Conservation (phyloP, 1,284 basidiomycete species). For the Melampsora americana region DNA sequence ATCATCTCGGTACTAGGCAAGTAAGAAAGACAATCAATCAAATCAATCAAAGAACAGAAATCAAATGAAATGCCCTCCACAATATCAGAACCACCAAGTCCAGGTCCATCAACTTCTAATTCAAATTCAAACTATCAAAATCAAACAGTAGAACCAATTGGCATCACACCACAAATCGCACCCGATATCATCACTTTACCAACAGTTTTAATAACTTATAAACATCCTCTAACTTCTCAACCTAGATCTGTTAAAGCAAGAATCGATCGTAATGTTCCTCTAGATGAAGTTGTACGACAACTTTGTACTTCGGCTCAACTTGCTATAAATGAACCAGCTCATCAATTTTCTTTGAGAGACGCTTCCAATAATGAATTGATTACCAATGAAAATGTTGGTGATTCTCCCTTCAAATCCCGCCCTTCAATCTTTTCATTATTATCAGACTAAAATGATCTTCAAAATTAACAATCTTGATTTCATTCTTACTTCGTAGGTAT, state of each 20-base stretch:
- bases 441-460: background rate
- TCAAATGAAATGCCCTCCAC: background rate
- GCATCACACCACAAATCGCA: constrained; percentile 39
- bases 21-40: no score
- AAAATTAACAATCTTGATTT: background rate
- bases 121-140: background rate
- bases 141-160: constrained; percentile 1
- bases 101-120: background rate
- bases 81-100: background rate
- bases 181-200: constrained; percentile 31
- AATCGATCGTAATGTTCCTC: constrained; percentile 51
- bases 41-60: no score
- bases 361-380: constrained; percentile 75
- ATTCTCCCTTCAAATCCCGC: constrained; percentile 6
- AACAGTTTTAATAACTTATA: constrained; percentile 39
- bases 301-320: constrained; percentile 59
- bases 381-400: constrained; percentile 74
- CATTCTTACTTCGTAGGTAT: background rate
- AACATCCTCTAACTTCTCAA: background rate
- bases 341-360: constrained; percentile 78
- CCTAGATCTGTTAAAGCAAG: constrained; percentile 48
- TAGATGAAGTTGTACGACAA: constrained; percentile 52
- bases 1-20: no score
- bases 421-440: background rate
- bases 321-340: constrained; percentile 74